Base-by-base conservation (phyloP, 441 rosid species). In the Mallotus repandus region DNA sequence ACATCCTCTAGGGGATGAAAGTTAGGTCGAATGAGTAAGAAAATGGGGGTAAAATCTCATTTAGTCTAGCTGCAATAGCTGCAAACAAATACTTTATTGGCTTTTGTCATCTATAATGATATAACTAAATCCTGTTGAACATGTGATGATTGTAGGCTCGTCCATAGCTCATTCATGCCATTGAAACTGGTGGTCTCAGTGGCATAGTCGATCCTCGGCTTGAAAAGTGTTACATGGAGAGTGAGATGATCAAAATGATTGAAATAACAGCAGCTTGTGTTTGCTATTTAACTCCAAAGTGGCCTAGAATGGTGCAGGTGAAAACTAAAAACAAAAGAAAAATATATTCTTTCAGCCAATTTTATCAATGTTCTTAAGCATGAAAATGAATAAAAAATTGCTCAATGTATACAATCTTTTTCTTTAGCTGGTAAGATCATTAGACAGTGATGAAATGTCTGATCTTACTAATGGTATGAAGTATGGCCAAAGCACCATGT, bases 291-390 rank as follows among this genome's bases (percentile, higher is more conserved):
- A 91, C 87, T 75, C 84, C 94, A 46, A 94, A 89, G 76, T 83
- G 98, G 72, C 97, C 98, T 25, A 88, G 97, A 49, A 94, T 94
- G 99, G 87, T 64, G 74, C 94, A 89, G 93, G 99, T 94, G 66
- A 79, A 71, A 9, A 60, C 60, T 48, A 18, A 59, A 45, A 1
- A 13, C 1, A 25, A 25, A 25, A 25, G 2, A 25, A 25, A 25
- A 25, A 25, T n/a, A n/a, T n/a, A 46, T 12, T 55, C 19, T 19
- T 56, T 63, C 49, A 55, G 6, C 19, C 22, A 10, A 21, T 69
- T 41, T 57, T 55, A 16, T 69, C 41, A 19, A 22, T 25, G 2
- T 5, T 43, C 29, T 15, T 10, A 29, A 59, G 29, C n/a, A 43
- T 43, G 21, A 25, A 12, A n/a, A 18, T n/a, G 11, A 56, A 55